Evolutionary conservation across 2,329 filamentous ascomycete genomes (phyloP), one percentile per base, ranked within the genome.

Genomic region (Zasmidium cellare): DNA sequence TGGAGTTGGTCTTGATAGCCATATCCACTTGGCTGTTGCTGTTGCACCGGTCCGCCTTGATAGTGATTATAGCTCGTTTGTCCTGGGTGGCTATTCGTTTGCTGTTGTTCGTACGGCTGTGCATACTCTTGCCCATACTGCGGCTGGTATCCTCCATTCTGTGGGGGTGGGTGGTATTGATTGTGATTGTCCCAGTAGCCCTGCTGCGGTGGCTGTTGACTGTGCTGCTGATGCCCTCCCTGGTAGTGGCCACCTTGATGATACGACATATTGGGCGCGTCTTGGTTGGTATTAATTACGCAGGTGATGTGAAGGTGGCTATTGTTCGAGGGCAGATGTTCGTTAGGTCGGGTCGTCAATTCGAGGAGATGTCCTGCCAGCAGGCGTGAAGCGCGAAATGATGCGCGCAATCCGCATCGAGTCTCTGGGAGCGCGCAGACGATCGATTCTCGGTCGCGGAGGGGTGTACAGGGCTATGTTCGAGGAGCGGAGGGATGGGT

Each of bases 221-320:
- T n/a, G n/a, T 65, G 56, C 38, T 59, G 61, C 22, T 53, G 63
- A 14, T 57, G 63, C 7, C 35, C 35, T 56, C 62, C 67, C 47
- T 60, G 58, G 63, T 80, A 74, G 60, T 82, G 80, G 45, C 77
- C 77, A 71, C 82, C 81, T 59, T 79, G 79, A 70, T 85, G 81
- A 71, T 84, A 80, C 63, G 83, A 80, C 83, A 85, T 85, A 58
- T 18, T 61, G 54, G 46, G 22, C 46, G 46, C 35, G 19, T 19
- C 49, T 25, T 31, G 49, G 35, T 35, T 18, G 20, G 22, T 44
- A 12, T 20, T 22, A 35, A 44, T 41, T 41, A 41, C 16, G 35
- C 5, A 44, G 31, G 50, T n/a, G n/a, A 23, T 23, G 20, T 16
- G n/a, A 35, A 14, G 3, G n/a, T 19, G 20, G 22, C 44, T 19